phyloP scores from a whole-genome alignment of 2,329 filamentous ascomycete genomes.

The Metarhizium brunneum region DNA sequence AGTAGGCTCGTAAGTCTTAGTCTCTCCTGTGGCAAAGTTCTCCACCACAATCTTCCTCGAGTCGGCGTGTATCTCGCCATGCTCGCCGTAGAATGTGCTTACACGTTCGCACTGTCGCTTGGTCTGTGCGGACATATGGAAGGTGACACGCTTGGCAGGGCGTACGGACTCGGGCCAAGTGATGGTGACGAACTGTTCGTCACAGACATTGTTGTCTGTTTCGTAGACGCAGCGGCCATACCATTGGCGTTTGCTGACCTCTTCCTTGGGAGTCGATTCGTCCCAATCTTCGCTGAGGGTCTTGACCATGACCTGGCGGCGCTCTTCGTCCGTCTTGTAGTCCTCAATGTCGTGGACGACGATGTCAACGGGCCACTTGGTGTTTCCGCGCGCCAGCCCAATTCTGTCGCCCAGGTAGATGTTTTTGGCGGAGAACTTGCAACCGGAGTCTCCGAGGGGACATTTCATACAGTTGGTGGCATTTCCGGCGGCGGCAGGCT shows the following conservation, averaged over 20 bases:
- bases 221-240: slow-evolving; percentile 96
- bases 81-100: slow-evolving; percentile 75
- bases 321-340: slow-evolving; percentile 37
- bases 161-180: slow-evolving; percentile 66
- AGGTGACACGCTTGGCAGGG: slow-evolving; percentile 72
- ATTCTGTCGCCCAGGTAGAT: slow-evolving; percentile 65
- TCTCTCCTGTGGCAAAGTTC: slow-evolving; percentile 35
- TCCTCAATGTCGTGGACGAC: slow-evolving; percentile 92
- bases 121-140: slow-evolving; percentile 93
- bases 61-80: slow-evolving; percentile 82
- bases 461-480: slow-evolving; percentile 87
- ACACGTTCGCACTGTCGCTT: slow-evolving; percentile 79
- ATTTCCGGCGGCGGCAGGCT: slow-evolving; percentile 62
- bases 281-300: slow-evolving; percentile 45
- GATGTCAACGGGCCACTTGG: slow-evolving; percentile 75
- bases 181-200: slow-evolving; percentile 85
- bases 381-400: slow-evolving; percentile 56
- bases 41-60: slow-evolving; percentile 67
- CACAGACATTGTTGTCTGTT: slow-evolving; percentile 83
- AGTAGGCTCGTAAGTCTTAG: slow-evolving; percentile 19
- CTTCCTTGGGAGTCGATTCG: slow-evolving; percentile 33
- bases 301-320: slow-evolving; percentile 30
- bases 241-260: slow-evolving; percentile 54
- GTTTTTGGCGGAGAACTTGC: slow-evolving; percentile 76
- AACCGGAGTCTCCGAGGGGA: slow-evolving; percentile 52